Evolutionary conservation across 768 basidiomycete genomes (phyloP).

Genomic region (Tulasnella sp.): DNA sequence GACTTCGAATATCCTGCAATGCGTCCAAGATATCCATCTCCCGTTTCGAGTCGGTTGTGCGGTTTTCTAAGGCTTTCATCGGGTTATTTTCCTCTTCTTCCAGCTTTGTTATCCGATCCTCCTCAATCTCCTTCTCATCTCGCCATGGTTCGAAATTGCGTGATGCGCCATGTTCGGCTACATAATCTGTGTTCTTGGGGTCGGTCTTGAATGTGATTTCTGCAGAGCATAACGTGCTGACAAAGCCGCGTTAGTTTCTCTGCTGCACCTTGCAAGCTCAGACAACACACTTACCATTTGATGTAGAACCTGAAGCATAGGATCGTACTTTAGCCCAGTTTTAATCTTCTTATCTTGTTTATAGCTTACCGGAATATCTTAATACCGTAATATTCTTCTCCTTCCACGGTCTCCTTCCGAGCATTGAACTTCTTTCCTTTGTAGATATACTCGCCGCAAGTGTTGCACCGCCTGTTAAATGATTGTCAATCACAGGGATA

Average conservation of each 20-base stretch:
- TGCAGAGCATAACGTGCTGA: conserved; percentile 85
- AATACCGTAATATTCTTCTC: conserved; percentile 96
- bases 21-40: conserved; percentile 99
- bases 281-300: conserved; percentile 51
- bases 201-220: conserved; percentile 99
- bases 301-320: conserved; percentile 50
- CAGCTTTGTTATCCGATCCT: conserved; percentile 70
- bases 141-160: conserved; percentile 98
- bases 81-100: conserved; percentile 94
- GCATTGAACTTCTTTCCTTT: conserved; percentile 99
- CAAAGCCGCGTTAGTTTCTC: conserved; percentile 14
- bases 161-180: conserved; percentile 91
- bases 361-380: conserved; percentile 60
- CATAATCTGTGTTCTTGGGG: conserved; percentile 92
- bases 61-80: conserved; percentile 93
- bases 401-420: conserved; percentile 93
- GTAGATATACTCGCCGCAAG: conserved; percentile 97
- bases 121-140: conserved; percentile 63
- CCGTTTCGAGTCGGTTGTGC: conserved; percentile 82
- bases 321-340: background rate
- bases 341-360: background rate
- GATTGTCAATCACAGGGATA: background rate
- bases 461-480: conserved; percentile 65
- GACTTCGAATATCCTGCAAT: conserved; percentile 79
- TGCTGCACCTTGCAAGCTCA: background rate